These are phyloP conservation scores for Candida labiduridarum DNA, from an alignment of 1,139 yeast species.

Conservation along the genomic window DNA sequence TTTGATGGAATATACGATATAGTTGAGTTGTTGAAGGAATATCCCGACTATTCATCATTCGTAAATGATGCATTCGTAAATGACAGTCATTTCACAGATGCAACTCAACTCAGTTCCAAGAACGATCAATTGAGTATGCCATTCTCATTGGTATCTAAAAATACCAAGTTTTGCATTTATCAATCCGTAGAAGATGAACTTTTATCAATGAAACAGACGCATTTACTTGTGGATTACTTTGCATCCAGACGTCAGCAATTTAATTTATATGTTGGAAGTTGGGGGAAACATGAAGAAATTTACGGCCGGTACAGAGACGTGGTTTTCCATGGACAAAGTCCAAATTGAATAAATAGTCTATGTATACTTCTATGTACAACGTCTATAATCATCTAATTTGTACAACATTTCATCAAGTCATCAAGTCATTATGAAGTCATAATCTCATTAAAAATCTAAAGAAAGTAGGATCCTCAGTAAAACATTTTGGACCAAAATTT, in stretches of 20 bases:
- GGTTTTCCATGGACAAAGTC: constrained; percentile 6
- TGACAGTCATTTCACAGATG: constrained; percentile 21
- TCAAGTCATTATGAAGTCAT: background rate
- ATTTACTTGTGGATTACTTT: constrained; percentile 22
- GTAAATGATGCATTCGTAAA: constrained; percentile 36
- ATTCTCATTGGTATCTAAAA: constrained; percentile 7
- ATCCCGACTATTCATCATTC: constrained; percentile 35
- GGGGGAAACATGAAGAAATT: constrained; percentile 40
- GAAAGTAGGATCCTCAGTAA: no score
- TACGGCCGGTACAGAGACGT: constrained; percentile 17
- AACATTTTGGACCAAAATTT: background rate
- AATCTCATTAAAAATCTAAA: background rate
- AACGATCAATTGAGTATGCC: background rate
- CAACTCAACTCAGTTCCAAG: constrained; percentile 26
- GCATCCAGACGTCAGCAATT: constrained; percentile 11
- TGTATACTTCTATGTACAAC: background rate
- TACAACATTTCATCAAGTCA: constrained; percentile 2
- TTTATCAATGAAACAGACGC: constrained; percentile 29
- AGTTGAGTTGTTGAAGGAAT: constrained; percentile 33
- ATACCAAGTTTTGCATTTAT: constrained; percentile 19
- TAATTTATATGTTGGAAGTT: constrained; percentile 21
- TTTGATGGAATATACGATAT: constrained; percentile 46
- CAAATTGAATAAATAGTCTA: background rate
- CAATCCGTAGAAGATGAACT: constrained; percentile 41
- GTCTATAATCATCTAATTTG: background rate